Evolutionary conservation across 345 rosid species (phyloP), one percentile per base, ranked within the genome.

Genomic region (Aquilaria malaccensis): DNA sequence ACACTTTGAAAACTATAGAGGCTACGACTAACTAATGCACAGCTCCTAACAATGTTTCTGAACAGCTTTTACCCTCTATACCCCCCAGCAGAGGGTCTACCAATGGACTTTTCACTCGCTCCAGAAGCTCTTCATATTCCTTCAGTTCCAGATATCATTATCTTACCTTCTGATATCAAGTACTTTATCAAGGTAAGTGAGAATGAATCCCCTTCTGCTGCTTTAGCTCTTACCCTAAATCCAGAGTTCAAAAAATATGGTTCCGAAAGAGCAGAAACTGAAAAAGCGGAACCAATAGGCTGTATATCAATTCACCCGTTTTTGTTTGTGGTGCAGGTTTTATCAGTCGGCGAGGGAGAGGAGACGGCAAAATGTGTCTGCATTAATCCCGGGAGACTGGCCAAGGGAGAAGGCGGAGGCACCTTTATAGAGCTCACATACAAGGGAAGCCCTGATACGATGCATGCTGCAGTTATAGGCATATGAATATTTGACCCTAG

Each of bases 351-450:
- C 15, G 85, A 89, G 70, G 85, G 83, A 53, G 81, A 77, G 71
- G 83, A 76, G 64, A 74, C 70, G 51, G 75, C 12, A 54, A 90
- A 81, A 70, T 87, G 95, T 62, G 66, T 86, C 14, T 90, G 96
- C 56, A 73, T 90, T 55, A 90, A 93, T 75, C 98, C 98, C 0
- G 96, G 97, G 72, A 81, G 95, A 74, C 70, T 86, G 46, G 80
- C 96, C 43, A 86, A 86, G 74, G 98, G 96, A 67, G 92, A 85
- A 79, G 87, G 92, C 0, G 95, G 81, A 0, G 93, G 98, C 64
- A 92, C 95, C 60, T 94, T 94, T 57, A 90, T 66, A 9, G 95
- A 90, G 80, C 82, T 90, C 52, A 63, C 72, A 63, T 88, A 79
- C 73, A 67, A 67, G 13, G 86, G 88, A 7, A 67, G 76, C 72